Base-by-base conservation (phyloP, 1,139 yeast species). In the Sugiyamaella castrensis region DNA sequence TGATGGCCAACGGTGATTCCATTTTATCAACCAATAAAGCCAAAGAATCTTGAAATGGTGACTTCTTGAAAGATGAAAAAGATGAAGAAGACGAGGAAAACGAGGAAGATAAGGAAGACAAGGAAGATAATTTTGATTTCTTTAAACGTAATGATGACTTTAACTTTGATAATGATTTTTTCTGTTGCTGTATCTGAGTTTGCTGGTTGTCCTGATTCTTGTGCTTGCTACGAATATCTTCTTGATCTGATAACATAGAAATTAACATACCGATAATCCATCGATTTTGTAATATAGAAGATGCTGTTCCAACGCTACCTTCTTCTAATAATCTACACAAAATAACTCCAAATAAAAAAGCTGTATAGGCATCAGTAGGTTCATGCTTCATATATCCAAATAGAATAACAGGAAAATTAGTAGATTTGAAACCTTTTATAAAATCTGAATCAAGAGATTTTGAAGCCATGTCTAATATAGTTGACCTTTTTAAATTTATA, bases 381-480 rank as follows among this genome's bases (percentile, higher is more conserved):
- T 37, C 26, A 2, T 36, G 41, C 12, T 50, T 41, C 15, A 59
- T 52, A 9, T 43, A 42, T 12, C 49, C 40, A 24, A 56, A 49
- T 13, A 62, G 42, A 26, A 48, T 50, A 1, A 47, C 48, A 1
- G 59, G 58, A 41, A 58, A 53, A 10, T 53, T 47, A 1, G 61
- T 47, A 3, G 58, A 40, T 27, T 53, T 50, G 40, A 57, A 49
- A 8, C 55, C 53, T 16, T 50, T 51, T 1, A 54, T 48, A 55
- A 67, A 67, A 1, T 56, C 62, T 5, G 47, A 50, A 28, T 64
- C 66, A 27, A 55, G 46, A 15, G 63, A 53, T 28, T 53, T 58
- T 40, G 59, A 49, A 0, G 65, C 62, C n/a, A 69, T 51, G 10
- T 68, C 70, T 2, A 67, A 35, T 7, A 68, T 34, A 1, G 60